Base-by-base conservation (phyloP, 768 basidiomycete genomes). In the Pholiota microspora region DNA sequence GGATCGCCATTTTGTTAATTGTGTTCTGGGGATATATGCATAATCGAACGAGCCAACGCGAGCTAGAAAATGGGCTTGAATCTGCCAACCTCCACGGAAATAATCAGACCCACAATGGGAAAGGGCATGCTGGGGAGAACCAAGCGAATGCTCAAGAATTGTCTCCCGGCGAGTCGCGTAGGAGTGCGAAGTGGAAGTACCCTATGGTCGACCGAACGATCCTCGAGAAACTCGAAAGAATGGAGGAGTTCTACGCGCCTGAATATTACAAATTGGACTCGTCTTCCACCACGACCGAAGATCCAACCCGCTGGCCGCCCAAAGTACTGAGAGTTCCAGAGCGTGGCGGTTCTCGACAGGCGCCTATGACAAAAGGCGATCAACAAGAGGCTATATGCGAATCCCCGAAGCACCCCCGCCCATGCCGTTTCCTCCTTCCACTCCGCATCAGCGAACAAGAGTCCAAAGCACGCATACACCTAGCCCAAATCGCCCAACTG, bases 371-470 rank as follows among this genome's bases (percentile, higher is more conserved):
- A 23, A 29, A 9, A 8, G 44, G 23, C 15, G 40, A 23, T 46
- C 28, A 7, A 7, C 13, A 38, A 7, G 58, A 45, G 23, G 57
- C 55, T 2, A 57, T 59, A 2, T 64, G 62, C 46, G 58, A 56
- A 46, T 60, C 65, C 12, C 13, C 49, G 6, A 18, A 16, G 9
- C 58, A 59, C 45, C 58, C 62, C 16, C 57, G 51, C 12, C 45
- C 69, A 0, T 81, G 79, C 51, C 73, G 73, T 5, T 79, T 80
- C 59, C 72, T 84, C 42, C 68, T 84, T 35, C 78, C 79, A 0
- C 62, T 77, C 9, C 73, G 76, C 3, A 69, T 84, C 24, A 71
- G 72, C 15, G 85, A 84, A 66, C 82, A 83, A 57, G 83, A 84
- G 59, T 81, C 82, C 27, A 82, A 82, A 57, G 80, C 81, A 0